A percentile compares a stretch with the other conserved stretches of the same genome.
These are phyloP conservation scores for Termitomyces sp. DNA, from an alignment of 768 basidiomycete species.

Conservation along the genomic window DNA sequence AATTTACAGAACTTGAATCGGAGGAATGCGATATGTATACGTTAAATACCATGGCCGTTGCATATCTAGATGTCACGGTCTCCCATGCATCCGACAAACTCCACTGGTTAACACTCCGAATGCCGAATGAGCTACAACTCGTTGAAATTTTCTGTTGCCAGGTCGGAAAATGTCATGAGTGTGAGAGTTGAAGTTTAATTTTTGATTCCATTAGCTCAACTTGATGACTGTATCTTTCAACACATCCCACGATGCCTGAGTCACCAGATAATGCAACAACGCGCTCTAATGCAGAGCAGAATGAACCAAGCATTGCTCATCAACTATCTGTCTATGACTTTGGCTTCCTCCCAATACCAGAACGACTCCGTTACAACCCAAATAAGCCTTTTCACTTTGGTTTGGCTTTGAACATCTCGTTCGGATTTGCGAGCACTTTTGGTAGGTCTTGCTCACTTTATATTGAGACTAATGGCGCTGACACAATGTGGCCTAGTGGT, in stretches of 20 bases:
- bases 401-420: constrained; percentile 45
- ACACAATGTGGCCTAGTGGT: constrained; percentile 33
- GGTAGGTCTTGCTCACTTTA: constrained; percentile 18
- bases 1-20: too few relatives aligned
- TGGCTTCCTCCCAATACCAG: constrained; percentile 62
- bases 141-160: too few relatives aligned
- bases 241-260: not conserved
- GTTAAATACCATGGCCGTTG: too few relatives aligned
- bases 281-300: not conserved
- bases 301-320: not conserved
- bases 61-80: too few relatives aligned
- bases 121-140: too few relatives aligned
- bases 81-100: too few relatives aligned
- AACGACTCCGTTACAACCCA: constrained; percentile 44
- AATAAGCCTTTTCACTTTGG: constrained; percentile 50
- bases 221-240: not conserved
- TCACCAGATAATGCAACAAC: not conserved
- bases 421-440: constrained; percentile 61
- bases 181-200: not conserved
- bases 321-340: constrained; percentile 39
- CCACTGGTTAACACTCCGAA: too few relatives aligned
- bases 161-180: too few relatives aligned
- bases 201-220: not conserved
- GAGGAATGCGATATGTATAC: too few relatives aligned
- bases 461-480: not conserved